Evolutionary conservation across 257 asterid species (phyloP).

Genomic region (Solanum virginianum): DNA sequence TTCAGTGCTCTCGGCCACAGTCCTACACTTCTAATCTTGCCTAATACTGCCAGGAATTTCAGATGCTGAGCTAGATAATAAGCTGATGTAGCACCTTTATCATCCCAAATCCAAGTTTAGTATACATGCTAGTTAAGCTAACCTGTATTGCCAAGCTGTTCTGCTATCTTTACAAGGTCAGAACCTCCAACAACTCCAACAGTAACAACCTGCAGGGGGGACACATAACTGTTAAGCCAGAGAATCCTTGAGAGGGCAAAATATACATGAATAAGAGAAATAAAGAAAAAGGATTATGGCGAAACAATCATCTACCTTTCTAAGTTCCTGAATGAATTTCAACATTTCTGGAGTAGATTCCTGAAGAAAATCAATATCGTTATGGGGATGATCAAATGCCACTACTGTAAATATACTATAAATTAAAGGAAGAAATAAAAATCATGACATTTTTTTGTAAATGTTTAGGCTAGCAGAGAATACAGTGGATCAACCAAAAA

Average conservation of each 20-base stretch:
- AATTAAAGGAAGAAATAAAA: background rate
- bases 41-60: background rate
- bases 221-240: background rate
- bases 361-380: conserved; percentile 12
- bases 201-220: conserved; percentile 45
- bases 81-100: background rate
- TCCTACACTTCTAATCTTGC: background rate
- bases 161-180: conserved; percentile 89
- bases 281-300: background rate
- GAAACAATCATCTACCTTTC: conserved; percentile 39
- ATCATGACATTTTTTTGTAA: background rate
- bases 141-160: conserved; percentile 90
- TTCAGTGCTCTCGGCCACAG: background rate
- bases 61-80: background rate
- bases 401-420: background rate
- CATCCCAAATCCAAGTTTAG: background rate
- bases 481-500: background rate
- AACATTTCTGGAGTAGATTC: conserved; percentile 60
- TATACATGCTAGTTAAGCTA: background rate
- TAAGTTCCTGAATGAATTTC: conserved; percentile 62
- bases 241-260: background rate
- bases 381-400: background rate
- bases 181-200: conserved; percentile 99
- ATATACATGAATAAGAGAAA: background rate
- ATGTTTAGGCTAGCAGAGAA: background rate